phyloP scores from a whole-genome alignment of 306 rosid species.

The Mimosa bimucronata region DNA sequence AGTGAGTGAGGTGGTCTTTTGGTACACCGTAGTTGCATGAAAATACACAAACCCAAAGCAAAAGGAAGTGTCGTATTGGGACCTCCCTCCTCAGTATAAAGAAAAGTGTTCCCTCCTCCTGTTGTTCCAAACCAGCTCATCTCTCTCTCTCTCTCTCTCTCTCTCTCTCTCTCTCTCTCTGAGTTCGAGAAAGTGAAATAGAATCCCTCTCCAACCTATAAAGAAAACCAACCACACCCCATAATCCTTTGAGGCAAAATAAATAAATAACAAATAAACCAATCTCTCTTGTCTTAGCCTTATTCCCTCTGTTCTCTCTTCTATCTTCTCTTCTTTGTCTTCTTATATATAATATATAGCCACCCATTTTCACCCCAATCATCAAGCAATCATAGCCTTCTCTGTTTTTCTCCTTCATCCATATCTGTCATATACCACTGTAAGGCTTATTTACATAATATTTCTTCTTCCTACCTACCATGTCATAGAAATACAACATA shows the following conservation, averaged over 20 bases:
- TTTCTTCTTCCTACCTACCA: constrained; percentile 13
- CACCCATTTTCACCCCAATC: constrained; percentile 41
- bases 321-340: constrained; percentile 25
- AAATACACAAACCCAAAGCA: constrained; percentile 79
- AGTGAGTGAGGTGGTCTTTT: constrained; percentile 50
- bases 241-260: constrained; percentile 42
- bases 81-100: constrained; percentile 70
- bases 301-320: constrained; percentile 6
- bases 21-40: constrained; percentile 67
- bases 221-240: constrained; percentile 68
- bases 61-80: constrained; percentile 56
- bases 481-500: constrained; percentile 33
- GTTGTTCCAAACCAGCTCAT: constrained; percentile 69
- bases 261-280: constrained; percentile 9
- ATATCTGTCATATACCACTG: constrained; percentile 33
- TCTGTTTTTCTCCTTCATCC: constrained; percentile 26
- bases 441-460: constrained; percentile 11
- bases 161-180: constrained; percentile 40
- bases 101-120: constrained; percentile 69
- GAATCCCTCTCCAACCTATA: constrained; percentile 88
- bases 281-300: constrained; percentile 31
- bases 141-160: no score
- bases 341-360: not conserved
- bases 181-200: constrained; percentile 64
- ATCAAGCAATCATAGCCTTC: constrained; percentile 48